Evolutionary conservation across 805 yeast genomes (phyloP), one percentile per base, ranked within the genome.

Genomic region (Teunomyces aglyptinius): DNA sequence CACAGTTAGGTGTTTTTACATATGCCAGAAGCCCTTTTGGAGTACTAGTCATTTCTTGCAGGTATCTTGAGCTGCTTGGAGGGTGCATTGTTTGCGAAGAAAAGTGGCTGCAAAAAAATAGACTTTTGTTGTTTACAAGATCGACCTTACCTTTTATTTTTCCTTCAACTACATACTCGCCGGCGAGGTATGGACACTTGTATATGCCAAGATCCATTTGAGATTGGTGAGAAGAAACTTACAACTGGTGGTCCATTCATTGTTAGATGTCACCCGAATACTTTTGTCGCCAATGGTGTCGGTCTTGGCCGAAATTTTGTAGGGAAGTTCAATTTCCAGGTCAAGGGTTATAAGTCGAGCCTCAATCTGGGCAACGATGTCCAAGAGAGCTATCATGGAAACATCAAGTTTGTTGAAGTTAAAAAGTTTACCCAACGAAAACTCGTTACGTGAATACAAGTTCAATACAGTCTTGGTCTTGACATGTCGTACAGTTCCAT

Each of bases 241-340:
- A 66, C 96, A 90, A 1, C 96, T 92, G 20, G 85, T 80, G 0
- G 97, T 89, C 98, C 98, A 91, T 50, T 86, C 89, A 38, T 81
- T 81, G 60, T 84, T 85, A 2, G 87, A 77, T 1, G 87, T 80
- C 1, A 89, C 76, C 40, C 83, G 71, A n/a, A 92, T 84, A 42
- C 87, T 80, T 46, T 81, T 77, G 1, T 88, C 90, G 1, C 94
- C 96, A 29, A 92, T 85, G 44, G 77, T 77, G 50, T 86, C 96
- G 6, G 75, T 76, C 22, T 56, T 60, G 5, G 55, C 18, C 1
- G 78, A 74, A 64, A 91, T 88, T 15, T 68, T 67, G 60, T 89
- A 89, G 0, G 97, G 97, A 15, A 89, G 63, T 38, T 83, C 88
- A 38, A 83, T 75, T 7, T 72, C 75, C 4, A 66, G 56, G 54